These are phyloP conservation scores for Aschersonia sp. DNA, from an alignment of 2,329 filamentous ascomycete species.

Conservation along the genomic window DNA sequence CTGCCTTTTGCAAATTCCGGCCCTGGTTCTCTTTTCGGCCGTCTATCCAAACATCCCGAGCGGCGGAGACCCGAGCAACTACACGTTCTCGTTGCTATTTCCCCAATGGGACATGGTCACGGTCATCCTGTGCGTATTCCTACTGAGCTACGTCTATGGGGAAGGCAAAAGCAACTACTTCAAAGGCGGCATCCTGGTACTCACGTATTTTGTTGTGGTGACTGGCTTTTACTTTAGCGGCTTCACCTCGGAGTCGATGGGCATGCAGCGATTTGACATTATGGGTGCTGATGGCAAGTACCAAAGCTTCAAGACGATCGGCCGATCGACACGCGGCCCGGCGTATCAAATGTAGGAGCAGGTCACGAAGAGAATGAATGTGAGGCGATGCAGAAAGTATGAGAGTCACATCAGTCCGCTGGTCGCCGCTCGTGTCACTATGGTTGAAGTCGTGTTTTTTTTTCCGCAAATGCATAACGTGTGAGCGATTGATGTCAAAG, in stretches of 20 bases:
- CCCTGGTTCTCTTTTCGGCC: conserved; percentile 81
- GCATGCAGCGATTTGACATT: conserved; percentile 36
- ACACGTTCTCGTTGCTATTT: conserved; percentile 80
- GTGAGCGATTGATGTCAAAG: too few species aligned
- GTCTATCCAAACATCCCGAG: conserved; percentile 39
- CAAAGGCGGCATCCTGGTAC: conserved; percentile 88
- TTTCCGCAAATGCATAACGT: too few species aligned
- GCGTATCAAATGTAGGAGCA: conserved; percentile 9
- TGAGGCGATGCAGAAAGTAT: neutral
- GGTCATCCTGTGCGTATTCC: conserved; percentile 87
- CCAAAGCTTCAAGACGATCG: conserved; percentile 38
- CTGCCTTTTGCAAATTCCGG: conserved; percentile 85
- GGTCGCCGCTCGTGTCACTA: neutral
- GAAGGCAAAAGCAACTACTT: conserved; percentile 99
- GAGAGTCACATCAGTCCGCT: neutral
- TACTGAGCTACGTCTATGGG: conserved; percentile 93
- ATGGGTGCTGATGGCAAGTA: conserved; percentile 35
- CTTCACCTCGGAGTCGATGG: conserved; percentile 30
- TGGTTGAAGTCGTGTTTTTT: neutral
- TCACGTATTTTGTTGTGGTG: conserved; percentile 86
- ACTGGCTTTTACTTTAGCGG: conserved; percentile 81
- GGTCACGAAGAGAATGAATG: neutral
- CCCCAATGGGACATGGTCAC: conserved; percentile 99
- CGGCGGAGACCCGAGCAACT: conserved; percentile 28
- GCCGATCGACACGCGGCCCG: conserved; percentile 22